Evolutionary conservation across 768 basidiomycete genomes (phyloP).

Genomic region (Boletus rufocinnamomeus): DNA sequence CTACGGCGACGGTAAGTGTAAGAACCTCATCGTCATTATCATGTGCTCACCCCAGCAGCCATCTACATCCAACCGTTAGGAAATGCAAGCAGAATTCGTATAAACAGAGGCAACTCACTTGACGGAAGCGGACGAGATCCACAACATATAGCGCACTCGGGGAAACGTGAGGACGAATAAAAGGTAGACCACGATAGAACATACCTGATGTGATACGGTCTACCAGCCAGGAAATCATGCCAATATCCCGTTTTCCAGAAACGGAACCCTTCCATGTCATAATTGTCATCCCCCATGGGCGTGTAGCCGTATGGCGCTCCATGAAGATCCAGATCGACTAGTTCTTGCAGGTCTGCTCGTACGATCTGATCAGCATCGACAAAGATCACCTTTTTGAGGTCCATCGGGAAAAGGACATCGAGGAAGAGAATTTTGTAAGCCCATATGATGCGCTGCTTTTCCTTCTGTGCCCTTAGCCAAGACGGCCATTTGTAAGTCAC

Average conservation of each 20-base stretch:
- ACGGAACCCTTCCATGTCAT: conserved; percentile 95
- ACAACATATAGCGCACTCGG: conserved; percentile 91
- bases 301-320: conserved; percentile 96
- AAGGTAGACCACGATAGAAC: conserved; percentile 19
- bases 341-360: conserved; percentile 90
- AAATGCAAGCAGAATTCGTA: not conserved
- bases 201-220: conserved; percentile 94
- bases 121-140: conserved; percentile 92
- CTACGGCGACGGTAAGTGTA: conserved; percentile 37
- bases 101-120: conserved; percentile 45
- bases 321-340: conserved; percentile 90
- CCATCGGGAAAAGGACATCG: conserved; percentile 98
- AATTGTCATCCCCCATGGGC: conserved; percentile 95
- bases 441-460: conserved; percentile 99
- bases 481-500: conserved; percentile 99
- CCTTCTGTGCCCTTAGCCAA: conserved; percentile 95
- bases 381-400: conserved; percentile 98
- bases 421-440: conserved; percentile 99
- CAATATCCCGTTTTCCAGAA: conserved; percentile 99
- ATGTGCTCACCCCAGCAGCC: conserved; percentile 54
- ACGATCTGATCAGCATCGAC: conserved; percentile 99
- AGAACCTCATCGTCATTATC: not conserved
- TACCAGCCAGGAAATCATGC: conserved; percentile 81
- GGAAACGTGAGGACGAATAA: conserved; percentile 12
- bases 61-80: conserved; percentile 35